phyloP scores from a whole-genome alignment of 176 grass and related monocot species.

The Eleusine coracana region DNA sequence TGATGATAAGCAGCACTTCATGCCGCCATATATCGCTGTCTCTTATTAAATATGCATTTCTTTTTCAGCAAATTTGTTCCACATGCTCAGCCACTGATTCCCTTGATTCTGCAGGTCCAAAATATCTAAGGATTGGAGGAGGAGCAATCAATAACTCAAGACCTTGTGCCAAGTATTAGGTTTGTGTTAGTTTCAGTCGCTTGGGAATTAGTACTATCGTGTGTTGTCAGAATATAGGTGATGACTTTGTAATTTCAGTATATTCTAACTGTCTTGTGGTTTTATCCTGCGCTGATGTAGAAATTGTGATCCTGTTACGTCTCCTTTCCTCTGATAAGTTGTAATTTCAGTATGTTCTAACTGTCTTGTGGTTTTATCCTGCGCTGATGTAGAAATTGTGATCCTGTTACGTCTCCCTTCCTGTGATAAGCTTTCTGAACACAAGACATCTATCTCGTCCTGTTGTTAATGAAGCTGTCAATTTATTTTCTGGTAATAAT shows the following conservation, averaged over 20 bases:
- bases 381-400: constrained; percentile 25
- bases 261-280: not conserved
- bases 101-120: constrained; percentile 33
- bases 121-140: constrained; percentile 18
- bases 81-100: not conserved
- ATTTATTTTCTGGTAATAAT: not conserved
- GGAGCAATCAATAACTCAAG: not conserved
- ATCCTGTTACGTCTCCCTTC: constrained; percentile 11
- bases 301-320: constrained; percentile 1
- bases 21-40: not conserved
- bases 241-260: constrained; percentile 21
- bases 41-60: constrained; percentile 1
- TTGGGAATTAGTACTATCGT: constrained; percentile 27
- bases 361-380: constrained; percentile 9
- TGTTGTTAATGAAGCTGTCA: constrained; percentile 1
- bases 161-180: constrained; percentile 18
- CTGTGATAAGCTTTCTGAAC: constrained; percentile 16
- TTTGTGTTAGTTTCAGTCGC: constrained; percentile 28
- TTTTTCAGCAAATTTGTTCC: not conserved
- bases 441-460: not conserved
- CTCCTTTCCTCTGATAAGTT: constrained; percentile 9
- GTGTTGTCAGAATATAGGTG: constrained; percentile 20
- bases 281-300: constrained; percentile 30
- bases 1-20: constrained; percentile 19
- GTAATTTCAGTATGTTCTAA: constrained; percentile 15